phyloP scores from a whole-genome alignment of 345 rosid species.

The Salix purpurea region DNA sequence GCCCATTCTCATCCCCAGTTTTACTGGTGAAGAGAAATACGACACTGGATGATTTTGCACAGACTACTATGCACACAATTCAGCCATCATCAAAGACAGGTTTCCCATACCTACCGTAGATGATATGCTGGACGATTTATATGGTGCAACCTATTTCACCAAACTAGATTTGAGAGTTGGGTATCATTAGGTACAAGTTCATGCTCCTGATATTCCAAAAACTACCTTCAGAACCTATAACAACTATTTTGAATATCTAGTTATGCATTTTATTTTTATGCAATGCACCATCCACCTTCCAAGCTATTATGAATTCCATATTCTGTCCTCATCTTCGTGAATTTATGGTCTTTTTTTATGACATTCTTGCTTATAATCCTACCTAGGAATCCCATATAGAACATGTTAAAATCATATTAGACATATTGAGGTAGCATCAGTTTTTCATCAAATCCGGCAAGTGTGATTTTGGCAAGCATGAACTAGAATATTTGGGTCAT shows the following conservation, averaged over 20 bases:
- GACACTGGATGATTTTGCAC: not conserved
- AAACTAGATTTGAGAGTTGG: not conserved
- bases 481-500: too few relatives aligned
- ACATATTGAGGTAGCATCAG: not conserved
- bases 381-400: too few relatives aligned
- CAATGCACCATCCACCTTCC: too few relatives aligned
- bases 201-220: not conserved
- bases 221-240: not conserved
- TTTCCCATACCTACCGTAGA: not conserved
- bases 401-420: too few relatives aligned
- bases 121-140: not conserved
- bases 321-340: too few relatives aligned
- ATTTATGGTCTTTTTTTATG: not conserved
- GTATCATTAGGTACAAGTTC: not conserved
- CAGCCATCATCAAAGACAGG: not conserved
- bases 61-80: not conserved
- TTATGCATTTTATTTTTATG: too few relatives aligned
- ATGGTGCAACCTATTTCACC: not conserved
- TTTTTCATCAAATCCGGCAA: not conserved
- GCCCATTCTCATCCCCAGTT: not conserved
- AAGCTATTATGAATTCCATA: too few relatives aligned
- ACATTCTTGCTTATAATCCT: not conserved
- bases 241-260: too few relatives aligned
- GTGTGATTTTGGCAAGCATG: too few relatives aligned
- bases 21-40: not conserved